Base-by-base conservation (phyloP, 768 basidiomycete genomes). In the Rhodotorula graminis region DNA sequence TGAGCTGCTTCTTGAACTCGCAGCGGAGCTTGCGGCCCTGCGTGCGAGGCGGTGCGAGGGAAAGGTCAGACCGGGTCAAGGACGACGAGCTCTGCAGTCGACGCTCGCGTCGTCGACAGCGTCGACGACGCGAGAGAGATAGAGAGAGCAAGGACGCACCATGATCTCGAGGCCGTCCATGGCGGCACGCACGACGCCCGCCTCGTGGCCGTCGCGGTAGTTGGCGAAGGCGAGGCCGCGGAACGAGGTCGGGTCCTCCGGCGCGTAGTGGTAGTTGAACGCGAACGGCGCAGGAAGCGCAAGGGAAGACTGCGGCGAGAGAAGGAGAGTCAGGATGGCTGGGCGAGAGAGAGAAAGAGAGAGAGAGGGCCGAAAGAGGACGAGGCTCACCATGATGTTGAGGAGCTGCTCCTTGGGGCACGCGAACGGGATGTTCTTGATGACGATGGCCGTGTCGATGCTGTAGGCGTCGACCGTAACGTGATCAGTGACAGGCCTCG, bases 381-480 rank as follows among this genome's bases (percentile, higher is more conserved):
- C 27, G 18, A 12, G 31, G 87, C 92, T 75, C 69, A 95, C 94
- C 81, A 99, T 98, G 81, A 97, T 93, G 83, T 90, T 89, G 79
- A 98, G 88, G 77, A 99, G 87, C 57, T 92, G 92, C 84, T 98
- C 95, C 80, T 92, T 89, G 83, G 93, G 92, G 77, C 97, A 93
- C 79, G 93, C 93, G 85, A 99, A 99, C 77, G 95, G 95, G 84
- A 99, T 99, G 85, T 97, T 97, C 87, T 99, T 99, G 82, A 99
- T 97, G 80, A 99, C 96, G 80, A 99, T 97, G 66, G 96, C 96
- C 18, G 94, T 98, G 67, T 95, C 95, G 83, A 98, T 98, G 81
- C 64, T 71, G 70, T 12, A 7, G 15, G 11, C 15, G 4, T 2
- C 1, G 29, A n/a, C n/a, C n/a, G n/a, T n/a, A n/a, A n/a, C n/a